Base-by-base conservation (phyloP, 2,329 filamentous ascomycete genomes). In the Pseudogymnoascus sp. region DNA sequence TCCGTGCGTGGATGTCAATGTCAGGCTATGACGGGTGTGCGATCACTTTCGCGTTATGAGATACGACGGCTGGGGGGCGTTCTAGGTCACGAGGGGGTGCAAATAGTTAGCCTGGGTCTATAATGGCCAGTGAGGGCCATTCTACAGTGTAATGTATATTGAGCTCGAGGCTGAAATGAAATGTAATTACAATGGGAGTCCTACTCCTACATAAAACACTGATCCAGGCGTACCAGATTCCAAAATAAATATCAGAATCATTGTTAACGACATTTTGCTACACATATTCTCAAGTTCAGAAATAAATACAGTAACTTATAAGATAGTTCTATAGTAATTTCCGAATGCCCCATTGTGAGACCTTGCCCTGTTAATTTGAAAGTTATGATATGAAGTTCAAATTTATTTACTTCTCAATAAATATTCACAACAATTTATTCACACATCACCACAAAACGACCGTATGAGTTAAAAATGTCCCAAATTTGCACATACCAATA, bases 1-100 rank as follows among this genome's bases (percentile, higher is more conserved):
- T 65, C 91, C 93, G 62, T 97, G 92, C 73, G 82, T 99, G 74
- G 92, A 96, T 74, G 84, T 97, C 30, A 86, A 92, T 68, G 85
- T 97, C 60, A 81, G 90, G 65, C 76, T 96, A 65, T 94, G 63
- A 71, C 11, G 2, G 3, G 35, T 9, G 18, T 54, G 28, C 6
- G 47, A 33, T 54, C 11, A 20, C 18, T 54, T 54, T 54, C 28
- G 47, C 47, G 47, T 54, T 54, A 54, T 54, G 47, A 54, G 47
- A 54, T 54, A 54, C 47, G 47, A 54, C 47, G 47, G 28, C 47
- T 54, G 16, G 47, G 47, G n/a, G 47, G 47, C 25, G 47, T 54
- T 54, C 16, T 54, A 3, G 47, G 47, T 54, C 47, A 54, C 3
- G 28, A 35, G 18, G 16, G 47, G 47, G 20, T 35, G 16, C 28